Conservation (phyloP, 441 rosid species). For the Gossypium laxum region DNA sequence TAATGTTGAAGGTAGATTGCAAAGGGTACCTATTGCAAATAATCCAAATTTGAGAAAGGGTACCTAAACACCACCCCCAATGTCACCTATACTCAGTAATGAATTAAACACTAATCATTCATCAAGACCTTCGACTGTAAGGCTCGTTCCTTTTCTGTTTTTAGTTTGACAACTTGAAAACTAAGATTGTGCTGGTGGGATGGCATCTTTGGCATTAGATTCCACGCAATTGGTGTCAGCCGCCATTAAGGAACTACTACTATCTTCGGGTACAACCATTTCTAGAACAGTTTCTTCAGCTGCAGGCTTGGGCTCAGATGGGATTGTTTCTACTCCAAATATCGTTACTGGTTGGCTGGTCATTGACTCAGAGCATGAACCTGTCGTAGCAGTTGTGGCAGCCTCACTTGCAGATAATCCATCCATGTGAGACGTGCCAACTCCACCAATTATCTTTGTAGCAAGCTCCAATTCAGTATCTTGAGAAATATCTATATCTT, state of each 20-base stretch:
- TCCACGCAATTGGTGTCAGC: constrained; percentile 5
- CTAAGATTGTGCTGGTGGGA: constrained; percentile 6
- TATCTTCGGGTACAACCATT: constrained; percentile 13
- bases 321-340: constrained; percentile 20
- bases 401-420: constrained; percentile 13
- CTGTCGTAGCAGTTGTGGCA: constrained; percentile 10
- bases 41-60: not conserved
- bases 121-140: not conserved
- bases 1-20: not conserved
- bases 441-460: constrained; percentile 21
- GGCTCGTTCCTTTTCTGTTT: not conserved
- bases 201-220: constrained; percentile 8
- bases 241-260: constrained; percentile 19
- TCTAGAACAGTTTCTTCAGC: constrained; percentile 23
- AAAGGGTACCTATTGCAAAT: not conserved
- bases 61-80: not conserved
- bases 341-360: constrained; percentile 22
- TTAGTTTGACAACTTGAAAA: not conserved
- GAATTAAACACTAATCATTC: not conserved
- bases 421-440: constrained; percentile 11
- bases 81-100: not conserved
- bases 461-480: constrained; percentile 28
- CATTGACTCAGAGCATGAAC: constrained; percentile 15
- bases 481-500: constrained; percentile 17
- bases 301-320: constrained; percentile 19